Percentiles rank a stretch among this genome's conserved stretches.
These are phyloP conservation scores for Macrophomina phaseolina DNA, from an alignment of 2,329 filamentous ascomycete genomes.

Conservation along the genomic window DNA sequence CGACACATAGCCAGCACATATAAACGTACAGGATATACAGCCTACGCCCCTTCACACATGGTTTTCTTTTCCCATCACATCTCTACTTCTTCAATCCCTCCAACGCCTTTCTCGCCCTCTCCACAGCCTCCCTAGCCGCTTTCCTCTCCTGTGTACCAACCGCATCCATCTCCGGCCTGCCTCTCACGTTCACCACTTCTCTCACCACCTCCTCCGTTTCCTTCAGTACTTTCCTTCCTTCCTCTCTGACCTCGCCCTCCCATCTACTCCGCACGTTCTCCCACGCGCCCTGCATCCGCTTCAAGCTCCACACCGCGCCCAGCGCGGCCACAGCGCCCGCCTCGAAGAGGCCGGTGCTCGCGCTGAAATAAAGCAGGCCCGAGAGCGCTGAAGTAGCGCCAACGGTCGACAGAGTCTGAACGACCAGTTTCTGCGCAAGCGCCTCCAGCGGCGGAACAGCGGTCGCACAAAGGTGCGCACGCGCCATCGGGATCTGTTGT, in stretches of 20 bases:
- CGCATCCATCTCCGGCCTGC: slow-evolving; percentile 40
- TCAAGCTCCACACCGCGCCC: slow-evolving; percentile 62
- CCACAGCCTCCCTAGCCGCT: slow-evolving; percentile 52
- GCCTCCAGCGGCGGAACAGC: slow-evolving; percentile 52
- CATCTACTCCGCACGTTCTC: slow-evolving; percentile 59
- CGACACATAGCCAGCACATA: neutral
- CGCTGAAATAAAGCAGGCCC: slow-evolving; percentile 61
- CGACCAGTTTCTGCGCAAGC: slow-evolving; percentile 58
- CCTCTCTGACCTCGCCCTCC: slow-evolving; percentile 60
- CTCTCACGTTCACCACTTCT: slow-evolving; percentile 47
- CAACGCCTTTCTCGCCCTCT: slow-evolving; percentile 54
- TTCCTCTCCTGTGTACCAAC: slow-evolving; percentile 10
- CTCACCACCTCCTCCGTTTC: slow-evolving; percentile 59
- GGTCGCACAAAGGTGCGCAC: slow-evolving; percentile 55
- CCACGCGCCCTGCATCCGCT: slow-evolving; percentile 65
- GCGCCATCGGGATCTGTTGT: slow-evolving; percentile 72
- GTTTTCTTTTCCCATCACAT: neutral
- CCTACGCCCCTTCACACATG: neutral
- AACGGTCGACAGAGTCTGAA: slow-evolving; percentile 77
- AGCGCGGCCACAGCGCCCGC: slow-evolving; percentile 64
- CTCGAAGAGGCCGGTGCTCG: slow-evolving; percentile 57
- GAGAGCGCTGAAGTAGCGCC: slow-evolving; percentile 61
- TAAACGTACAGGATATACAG: neutral
- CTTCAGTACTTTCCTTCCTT: slow-evolving; percentile 61
- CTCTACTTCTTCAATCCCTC: slow-evolving; percentile 35